Evolutionary conservation across 1,284 basidiomycete species (phyloP).

Genomic region (Sporisorium sorghi): DNA sequence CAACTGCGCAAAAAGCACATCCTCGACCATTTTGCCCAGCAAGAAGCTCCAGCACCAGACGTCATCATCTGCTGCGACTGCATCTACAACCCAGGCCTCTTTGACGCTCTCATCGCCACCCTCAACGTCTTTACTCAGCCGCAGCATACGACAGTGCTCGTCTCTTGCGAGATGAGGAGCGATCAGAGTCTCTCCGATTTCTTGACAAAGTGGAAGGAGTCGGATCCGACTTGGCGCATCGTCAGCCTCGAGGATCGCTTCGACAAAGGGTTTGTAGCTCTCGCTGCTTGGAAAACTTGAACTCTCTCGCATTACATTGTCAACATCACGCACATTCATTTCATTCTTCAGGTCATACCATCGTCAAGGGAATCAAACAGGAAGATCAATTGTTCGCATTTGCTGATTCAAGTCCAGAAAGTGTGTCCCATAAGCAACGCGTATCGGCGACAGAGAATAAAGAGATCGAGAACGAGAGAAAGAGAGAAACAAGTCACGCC

Average conservation of each 20-base stretch:
- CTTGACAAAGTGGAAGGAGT: conserved; percentile 45
- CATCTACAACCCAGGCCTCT: conserved; percentile 64
- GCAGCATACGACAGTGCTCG: conserved; percentile 45
- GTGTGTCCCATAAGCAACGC: neutral
- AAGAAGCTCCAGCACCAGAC: conserved; percentile 29
- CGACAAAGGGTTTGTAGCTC: conserved; percentile 45
- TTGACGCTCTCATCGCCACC: conserved; percentile 55
- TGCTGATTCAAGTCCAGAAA: conserved; percentile 1
- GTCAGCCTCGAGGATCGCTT: conserved; percentile 46
- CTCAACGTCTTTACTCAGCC: conserved; percentile 50
- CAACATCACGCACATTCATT: conserved; percentile 2
- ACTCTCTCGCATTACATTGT: neutral
- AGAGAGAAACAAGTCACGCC: neutral
- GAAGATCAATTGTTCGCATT: conserved; percentile 17
- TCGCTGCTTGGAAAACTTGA: conserved; percentile 44
- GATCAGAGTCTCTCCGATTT: conserved; percentile 51
- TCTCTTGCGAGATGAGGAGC: conserved; percentile 60
- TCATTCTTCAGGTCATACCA: conserved; percentile 2
- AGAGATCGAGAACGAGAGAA: neutral
- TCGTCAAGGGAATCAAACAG: conserved; percentile 7
- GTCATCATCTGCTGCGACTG: conserved; percentile 59
- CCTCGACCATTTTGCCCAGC: conserved; percentile 20
- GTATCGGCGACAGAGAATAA: too few species aligned
- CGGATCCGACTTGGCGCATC: conserved; percentile 26
- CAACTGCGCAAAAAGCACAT: conserved; percentile 24